Conservation (phyloP, 768 basidiomycete species). For the Sporobolomyces roseus region DNA sequence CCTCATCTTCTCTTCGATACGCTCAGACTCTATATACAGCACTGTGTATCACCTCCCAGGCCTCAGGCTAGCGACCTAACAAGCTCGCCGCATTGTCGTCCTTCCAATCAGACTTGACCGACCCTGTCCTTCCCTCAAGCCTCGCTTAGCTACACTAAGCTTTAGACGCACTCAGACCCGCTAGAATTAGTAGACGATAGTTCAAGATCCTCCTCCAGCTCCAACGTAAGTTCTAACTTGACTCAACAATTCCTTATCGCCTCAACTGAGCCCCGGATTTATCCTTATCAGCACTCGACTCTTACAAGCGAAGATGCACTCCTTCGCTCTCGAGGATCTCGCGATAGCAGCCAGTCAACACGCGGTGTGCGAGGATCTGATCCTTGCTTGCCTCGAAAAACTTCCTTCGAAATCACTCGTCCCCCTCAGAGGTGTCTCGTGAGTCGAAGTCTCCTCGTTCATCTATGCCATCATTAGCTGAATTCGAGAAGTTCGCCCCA, state of each 20-base stretch:
- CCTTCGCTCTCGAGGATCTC: neutral
- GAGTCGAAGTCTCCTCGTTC: neutral
- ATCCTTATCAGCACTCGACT: too few relatives aligned
- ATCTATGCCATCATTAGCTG: too few relatives aligned
- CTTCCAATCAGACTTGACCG: neutral
- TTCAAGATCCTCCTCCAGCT: too few relatives aligned
- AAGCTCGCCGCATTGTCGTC: neutral
- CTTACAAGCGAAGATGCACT: neutral
- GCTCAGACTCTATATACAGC: too few relatives aligned
- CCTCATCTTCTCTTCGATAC: neutral
- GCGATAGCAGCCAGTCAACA: neutral
- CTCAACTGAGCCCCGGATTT: too few relatives aligned
- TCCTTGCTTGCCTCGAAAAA: conserved; percentile 10
- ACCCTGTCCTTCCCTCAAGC: neutral
- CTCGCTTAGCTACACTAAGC: neutral
- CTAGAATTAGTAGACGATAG: too few relatives aligned
- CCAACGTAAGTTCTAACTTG: too few relatives aligned
- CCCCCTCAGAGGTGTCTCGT: conserved; percentile 14
- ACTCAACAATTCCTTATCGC: too few relatives aligned
- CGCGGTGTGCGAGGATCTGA: conserved; percentile 22
- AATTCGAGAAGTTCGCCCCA: too few relatives aligned
- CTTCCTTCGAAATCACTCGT: conserved; percentile 11
- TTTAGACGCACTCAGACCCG: too few relatives aligned
- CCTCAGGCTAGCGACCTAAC: neutral
- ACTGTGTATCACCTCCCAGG: neutral